A percentile compares a stretch with the other conserved stretches of the same genome.
Evolutionary conservation across 345 rosid genomes (phyloP).

Genomic region (Eucalyptus microcorys): DNA sequence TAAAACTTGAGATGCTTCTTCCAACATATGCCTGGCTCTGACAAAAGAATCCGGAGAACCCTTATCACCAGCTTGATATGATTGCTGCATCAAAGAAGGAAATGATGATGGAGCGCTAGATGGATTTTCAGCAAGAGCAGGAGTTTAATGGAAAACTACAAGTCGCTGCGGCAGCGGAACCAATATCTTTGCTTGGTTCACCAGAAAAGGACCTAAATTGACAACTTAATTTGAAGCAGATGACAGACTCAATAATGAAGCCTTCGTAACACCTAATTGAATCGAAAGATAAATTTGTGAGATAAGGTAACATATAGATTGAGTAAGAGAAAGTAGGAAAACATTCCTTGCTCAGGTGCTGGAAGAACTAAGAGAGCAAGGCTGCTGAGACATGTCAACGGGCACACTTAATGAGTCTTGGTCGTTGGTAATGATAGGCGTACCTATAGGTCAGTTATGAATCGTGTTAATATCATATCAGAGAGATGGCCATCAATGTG

Average conservation of each 20-base stretch:
- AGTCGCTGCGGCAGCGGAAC: rapidly evolving
- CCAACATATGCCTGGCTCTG: background rate
- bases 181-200: background rate
- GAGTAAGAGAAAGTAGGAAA: background rate
- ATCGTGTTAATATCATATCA: background rate
- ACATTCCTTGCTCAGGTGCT: background rate
- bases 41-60: background rate
- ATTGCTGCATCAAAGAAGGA: background rate
- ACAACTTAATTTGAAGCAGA: background rate
- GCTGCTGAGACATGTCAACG: background rate
- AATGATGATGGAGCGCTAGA: background rate
- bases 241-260: background rate
- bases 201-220: background rate
- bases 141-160: background rate
- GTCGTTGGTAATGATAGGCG: background rate
- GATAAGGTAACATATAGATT: background rate
- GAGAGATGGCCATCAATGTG: background rate
- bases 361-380: background rate
- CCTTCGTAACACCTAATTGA: background rate
- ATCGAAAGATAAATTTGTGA: background rate
- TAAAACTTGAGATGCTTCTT: background rate
- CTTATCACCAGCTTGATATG: background rate
- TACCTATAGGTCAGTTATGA: rapidly evolving
- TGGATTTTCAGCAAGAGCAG: background rate
- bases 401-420: background rate